Base-by-base conservation (phyloP, 116 monocot genomes). In the Posidonia oceanica region DNA sequence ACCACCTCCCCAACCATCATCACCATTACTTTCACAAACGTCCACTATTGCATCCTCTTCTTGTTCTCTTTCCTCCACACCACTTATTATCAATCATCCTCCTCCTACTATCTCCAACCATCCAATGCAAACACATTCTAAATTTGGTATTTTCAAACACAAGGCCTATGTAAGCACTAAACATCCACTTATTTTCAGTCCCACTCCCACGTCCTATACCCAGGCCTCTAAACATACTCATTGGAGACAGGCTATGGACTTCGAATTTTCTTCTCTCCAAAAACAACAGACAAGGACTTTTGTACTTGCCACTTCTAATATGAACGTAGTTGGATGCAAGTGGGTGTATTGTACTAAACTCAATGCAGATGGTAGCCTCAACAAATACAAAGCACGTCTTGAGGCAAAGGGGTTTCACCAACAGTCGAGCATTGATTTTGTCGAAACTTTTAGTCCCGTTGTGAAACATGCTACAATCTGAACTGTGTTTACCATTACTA, bases 261-360 rank as follows among this genome's bases (percentile, higher is more conserved):
- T 1, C 1, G 74, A 74, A 18, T 64, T 39, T 64, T 15, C 15
- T 14, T 22, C 74, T 3, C 54, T 74, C 3, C 20, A 66, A 3
- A 15, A 66, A 20, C 37, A 74, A 0, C n/a, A 52, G 4, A 74
- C 66, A 20, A 66, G 74, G 67, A 55, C 17, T 39, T 39, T 74
- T 14, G 66, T 75, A 48, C 71, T 39, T 39, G 14, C 59, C 7
- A 54, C 71, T 29, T 8, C 59, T 18, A 4, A 36, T 10, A 59
- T 44, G 44, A 67, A 68, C 22, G 37, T 69, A 39, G 22, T 69
- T n/a, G 77, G 71, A 2, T 70, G 69, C 39, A 64, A 56, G 20
- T 77, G 70, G 77, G 64, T 77, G 4, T 71, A 37, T 23, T 38
- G 55, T 7, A 5, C 64, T 6, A 77, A 77, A 20, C 16, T 7